phyloP scores from a whole-genome alignment of 192 early-diverging fungal species.

The Coemansia sp. region DNA sequence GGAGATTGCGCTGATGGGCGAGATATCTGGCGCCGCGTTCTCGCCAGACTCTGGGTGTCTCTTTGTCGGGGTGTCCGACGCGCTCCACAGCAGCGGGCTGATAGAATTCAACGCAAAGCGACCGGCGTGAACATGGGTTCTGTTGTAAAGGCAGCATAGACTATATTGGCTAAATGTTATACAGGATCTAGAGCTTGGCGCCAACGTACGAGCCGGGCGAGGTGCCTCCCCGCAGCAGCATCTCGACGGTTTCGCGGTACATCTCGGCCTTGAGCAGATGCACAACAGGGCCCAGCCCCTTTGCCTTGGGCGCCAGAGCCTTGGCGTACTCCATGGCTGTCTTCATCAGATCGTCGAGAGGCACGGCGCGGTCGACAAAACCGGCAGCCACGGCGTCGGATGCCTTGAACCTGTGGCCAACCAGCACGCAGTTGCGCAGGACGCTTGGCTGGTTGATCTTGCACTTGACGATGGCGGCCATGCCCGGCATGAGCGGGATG shows the following conservation, averaged over 20 bases:
- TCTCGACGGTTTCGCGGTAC: slow-evolving; percentile 53
- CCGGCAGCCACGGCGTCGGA: slow-evolving; percentile 58
- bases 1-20: slow-evolving; percentile 48
- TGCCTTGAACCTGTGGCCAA: slow-evolving; percentile 57
- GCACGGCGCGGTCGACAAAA: slow-evolving; percentile 58
- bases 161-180: too few relatives aligned
- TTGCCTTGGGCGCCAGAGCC: slow-evolving; percentile 55
- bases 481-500: slow-evolving; percentile 61
- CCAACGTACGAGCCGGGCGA: slow-evolving; percentile 27
- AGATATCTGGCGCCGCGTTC: slow-evolving; percentile 39
- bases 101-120: slow-evolving; percentile 28
- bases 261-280: slow-evolving; percentile 65
- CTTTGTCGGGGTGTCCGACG: slow-evolving; percentile 41
- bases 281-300: slow-evolving; percentile 52
- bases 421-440: slow-evolving; percentile 63
- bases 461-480: slow-evolving; percentile 63
- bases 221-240: slow-evolving; percentile 30
- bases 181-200: slow-evolving; percentile 53
- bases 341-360: slow-evolving; percentile 50
- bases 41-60: slow-evolving; percentile 44
- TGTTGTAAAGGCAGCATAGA: too few relatives aligned
- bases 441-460: slow-evolving; percentile 55
- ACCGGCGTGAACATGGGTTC: too few relatives aligned
- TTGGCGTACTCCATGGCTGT: slow-evolving; percentile 55
- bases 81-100: slow-evolving; percentile 28